Percentiles rank a stretch among this genome's conserved stretches.
Conservation (phyloP, 306 rosid species). For the Mucuna pruriens region DNA sequence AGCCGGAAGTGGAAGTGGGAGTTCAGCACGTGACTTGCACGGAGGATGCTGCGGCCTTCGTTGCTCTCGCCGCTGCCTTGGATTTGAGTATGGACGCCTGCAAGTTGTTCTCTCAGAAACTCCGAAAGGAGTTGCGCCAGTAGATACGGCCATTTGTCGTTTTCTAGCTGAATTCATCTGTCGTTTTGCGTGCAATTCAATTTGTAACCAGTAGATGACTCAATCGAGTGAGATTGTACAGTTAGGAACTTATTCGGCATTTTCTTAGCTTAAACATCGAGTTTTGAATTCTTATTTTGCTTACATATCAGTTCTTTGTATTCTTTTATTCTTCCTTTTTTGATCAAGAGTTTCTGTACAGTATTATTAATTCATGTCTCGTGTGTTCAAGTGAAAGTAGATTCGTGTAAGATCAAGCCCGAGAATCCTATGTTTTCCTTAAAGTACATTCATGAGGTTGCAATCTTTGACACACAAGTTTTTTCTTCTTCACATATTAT, state of each 20-base stretch:
- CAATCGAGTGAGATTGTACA: slow-evolving; percentile 36
- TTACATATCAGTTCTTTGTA: slow-evolving; percentile 12
- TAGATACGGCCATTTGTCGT: slow-evolving; percentile 33
- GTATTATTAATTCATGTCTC: slow-evolving; percentile 25
- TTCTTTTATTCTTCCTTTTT: slow-evolving; percentile 8
- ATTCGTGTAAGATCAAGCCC: slow-evolving; percentile 20
- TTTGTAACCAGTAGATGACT: no score
- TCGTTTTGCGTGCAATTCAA: slow-evolving; percentile 31
- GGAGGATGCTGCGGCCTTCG: slow-evolving; percentile 60
- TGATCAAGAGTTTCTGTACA: slow-evolving; percentile 14
- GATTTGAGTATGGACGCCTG: slow-evolving; percentile 62
- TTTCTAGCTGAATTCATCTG: slow-evolving; percentile 20
- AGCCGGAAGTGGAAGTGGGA: slow-evolving; percentile 56
- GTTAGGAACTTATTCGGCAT: slow-evolving; percentile 31
- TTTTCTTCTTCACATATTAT: no score
- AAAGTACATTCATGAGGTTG: background rate
- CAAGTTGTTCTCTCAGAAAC: slow-evolving; percentile 51
- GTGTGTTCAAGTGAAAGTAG: no score
- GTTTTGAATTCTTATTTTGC: slow-evolving; percentile 35
- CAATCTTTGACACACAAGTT: no score
- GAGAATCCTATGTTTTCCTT: slow-evolving; percentile 38
- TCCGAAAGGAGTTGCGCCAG: slow-evolving; percentile 56
- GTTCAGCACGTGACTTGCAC: slow-evolving; percentile 54
- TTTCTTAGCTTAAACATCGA: background rate
- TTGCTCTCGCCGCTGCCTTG: slow-evolving; percentile 59